Evolutionary conservation across 106 monocot species (phyloP), one percentile per base, ranked within the genome.

Genomic region (Phalaenopsis equestris): DNA sequence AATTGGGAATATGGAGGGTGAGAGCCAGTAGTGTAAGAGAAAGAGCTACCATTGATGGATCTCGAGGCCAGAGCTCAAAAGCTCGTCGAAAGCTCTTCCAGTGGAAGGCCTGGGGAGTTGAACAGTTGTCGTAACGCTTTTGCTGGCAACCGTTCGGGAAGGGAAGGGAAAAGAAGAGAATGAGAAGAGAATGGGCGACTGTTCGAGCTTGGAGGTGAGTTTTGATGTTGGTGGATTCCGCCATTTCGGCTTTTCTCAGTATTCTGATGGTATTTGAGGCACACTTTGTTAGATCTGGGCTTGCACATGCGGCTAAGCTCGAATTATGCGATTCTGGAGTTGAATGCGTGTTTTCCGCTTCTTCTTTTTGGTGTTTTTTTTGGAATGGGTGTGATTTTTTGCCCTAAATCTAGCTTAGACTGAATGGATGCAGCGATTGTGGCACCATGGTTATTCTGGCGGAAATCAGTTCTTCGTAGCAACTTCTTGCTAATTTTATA

Each of bases 111-210:
- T 65, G 6, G 64, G 21, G 64, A 65, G 23, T 30, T 65, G 64
- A 24, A 65, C 64, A 6, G 64, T n/a, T 65, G 23, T 24, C 23
- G 1, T 65, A 23, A 10, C 23, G 5, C 23, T 23, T 65, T 24
- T 65, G 24, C 64, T 65, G 21, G 64, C 24, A 21, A 24, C 21
- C 4, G 64, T 24, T 64, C 4, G 6, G 19, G 2, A 65, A 24
- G 64, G 24, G 64, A 65, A 65, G 64, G 10, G 64, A 65, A 65
- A 30, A 65, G 64, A 65, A 65, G 64, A 24, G 64, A 65, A 65
- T 65, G 64, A 65, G 64, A 65, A 65, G 64, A 24, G 64, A 65
- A 65, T 65, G 64, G 23, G n/a, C 21, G 8, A 24, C 24, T 65
- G 21, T 65, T 65, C 9, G 64, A 21, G 64, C 64, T 65, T 65